These are phyloP conservation scores for Cryptococcus wingfieldii DNA, from an alignment of 1,284 basidiomycete genomes.

Conservation along the genomic window DNA sequence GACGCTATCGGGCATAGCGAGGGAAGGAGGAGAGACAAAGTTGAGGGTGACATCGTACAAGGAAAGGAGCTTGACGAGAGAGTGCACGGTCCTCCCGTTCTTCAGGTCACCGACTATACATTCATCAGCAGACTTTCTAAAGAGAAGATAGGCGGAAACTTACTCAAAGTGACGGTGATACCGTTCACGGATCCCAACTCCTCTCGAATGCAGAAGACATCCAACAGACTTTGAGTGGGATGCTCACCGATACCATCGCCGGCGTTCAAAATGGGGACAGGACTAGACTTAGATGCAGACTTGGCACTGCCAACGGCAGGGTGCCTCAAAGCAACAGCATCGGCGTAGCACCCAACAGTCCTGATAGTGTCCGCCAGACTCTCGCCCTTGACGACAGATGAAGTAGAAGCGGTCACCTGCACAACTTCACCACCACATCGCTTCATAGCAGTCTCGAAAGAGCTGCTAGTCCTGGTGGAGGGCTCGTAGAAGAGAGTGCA, in stretches of 20 bases:
- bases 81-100: constrained; percentile 97
- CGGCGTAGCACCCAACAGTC: constrained; percentile 92
- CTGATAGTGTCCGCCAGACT: constrained; percentile 89
- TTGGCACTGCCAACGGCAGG: constrained; percentile 89
- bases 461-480: constrained; percentile 89
- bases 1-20: constrained; percentile 86
- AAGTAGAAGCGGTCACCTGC: constrained; percentile 71
- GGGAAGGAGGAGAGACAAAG: constrained; percentile 87
- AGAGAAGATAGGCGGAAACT: constrained; percentile 15
- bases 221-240: constrained; percentile 90
- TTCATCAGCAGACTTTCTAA: not conserved
- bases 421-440: constrained; percentile 94
- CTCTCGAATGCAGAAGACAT: constrained; percentile 95
- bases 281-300: constrained; percentile 86
- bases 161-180: constrained; percentile 77
- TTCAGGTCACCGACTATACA: constrained; percentile 82
- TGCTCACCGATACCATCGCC: constrained; percentile 98
- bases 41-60: constrained; percentile 90
- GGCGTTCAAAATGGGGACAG: constrained; percentile 93
- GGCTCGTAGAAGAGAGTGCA: constrained; percentile 98
- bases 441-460: constrained; percentile 99
- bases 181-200: constrained; percentile 98
- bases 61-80: constrained; percentile 84
- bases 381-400: constrained; percentile 93
- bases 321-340: constrained; percentile 91